Evolutionary conservation across 495 filamentous ascomycete species (phyloP).

Genomic region (Daldinia caldariorum): DNA sequence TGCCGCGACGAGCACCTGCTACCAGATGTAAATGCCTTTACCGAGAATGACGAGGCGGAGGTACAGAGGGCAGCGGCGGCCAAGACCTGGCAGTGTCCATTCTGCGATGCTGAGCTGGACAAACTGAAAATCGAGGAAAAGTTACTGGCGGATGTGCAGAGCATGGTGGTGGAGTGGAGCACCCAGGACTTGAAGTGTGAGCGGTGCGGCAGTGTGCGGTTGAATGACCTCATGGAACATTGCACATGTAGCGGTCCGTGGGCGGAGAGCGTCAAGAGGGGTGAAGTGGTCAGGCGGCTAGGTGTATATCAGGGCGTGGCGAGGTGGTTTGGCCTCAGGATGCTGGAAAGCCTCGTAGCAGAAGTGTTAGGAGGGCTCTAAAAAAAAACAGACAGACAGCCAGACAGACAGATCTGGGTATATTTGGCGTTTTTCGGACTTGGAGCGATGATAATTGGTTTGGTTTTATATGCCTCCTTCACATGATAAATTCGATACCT

Average conservation of each 20-base stretch:
- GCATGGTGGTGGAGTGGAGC: conserved; percentile 78
- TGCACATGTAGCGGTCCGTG: conserved; percentile 90
- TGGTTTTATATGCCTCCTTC: neutral
- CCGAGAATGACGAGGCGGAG: conserved; percentile 23
- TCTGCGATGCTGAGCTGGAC: conserved; percentile 80
- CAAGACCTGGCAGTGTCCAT: conserved; percentile 78
- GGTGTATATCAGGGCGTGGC: conserved; percentile 78
- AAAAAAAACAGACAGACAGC: no score
- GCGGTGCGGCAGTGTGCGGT: conserved; percentile 70
- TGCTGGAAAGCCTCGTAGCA: conserved; percentile 78
- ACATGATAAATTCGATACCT: neutral
- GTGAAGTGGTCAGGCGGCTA: conserved; percentile 72
- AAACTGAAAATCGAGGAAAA: conserved; percentile 82
- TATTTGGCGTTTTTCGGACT: neutral
- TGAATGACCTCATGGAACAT: conserved; percentile 97
- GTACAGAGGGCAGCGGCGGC: conserved; percentile 49
- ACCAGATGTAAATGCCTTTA: conserved; percentile 56
- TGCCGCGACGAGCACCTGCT: conserved; percentile 91
- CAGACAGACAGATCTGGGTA: neutral
- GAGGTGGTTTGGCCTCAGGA: conserved; percentile 77
- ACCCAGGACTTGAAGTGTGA: conserved; percentile 90
- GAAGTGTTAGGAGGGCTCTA: conserved; percentile 61
- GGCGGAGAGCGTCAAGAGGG: conserved; percentile 74
- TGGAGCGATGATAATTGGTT: neutral
- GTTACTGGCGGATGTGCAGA: conserved; percentile 80